A percentile compares a stretch with the other conserved stretches of the same genome.
Evolutionary conservation across 1,284 basidiomycete species (phyloP).

Genomic region (Apiotrichum porosum): DNA sequence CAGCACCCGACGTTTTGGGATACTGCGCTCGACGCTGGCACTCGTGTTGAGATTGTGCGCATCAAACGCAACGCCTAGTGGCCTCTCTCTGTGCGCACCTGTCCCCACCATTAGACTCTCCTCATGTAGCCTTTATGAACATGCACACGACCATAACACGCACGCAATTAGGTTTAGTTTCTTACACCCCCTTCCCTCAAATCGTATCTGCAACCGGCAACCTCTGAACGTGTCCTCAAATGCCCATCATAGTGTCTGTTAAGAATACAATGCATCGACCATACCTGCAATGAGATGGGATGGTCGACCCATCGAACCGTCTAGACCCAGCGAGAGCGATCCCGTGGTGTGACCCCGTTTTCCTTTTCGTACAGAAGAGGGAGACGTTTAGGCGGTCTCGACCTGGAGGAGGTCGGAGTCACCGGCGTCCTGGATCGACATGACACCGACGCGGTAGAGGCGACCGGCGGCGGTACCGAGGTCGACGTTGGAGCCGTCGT

Average conservation of each 20-base stretch:
- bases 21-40: slow-evolving; percentile 36
- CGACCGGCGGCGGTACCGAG: slow-evolving; percentile 98
- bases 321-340: background rate
- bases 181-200: too few relatives aligned
- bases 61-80: slow-evolving; percentile 5
- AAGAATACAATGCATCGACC: slow-evolving; percentile 36
- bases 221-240: too few relatives aligned
- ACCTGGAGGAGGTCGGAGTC: slow-evolving; percentile 76
- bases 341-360: background rate
- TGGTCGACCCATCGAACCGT: slow-evolving; percentile 10
- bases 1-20: slow-evolving; percentile 40
- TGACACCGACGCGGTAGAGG: slow-evolving; percentile 98
- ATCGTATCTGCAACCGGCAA: too few relatives aligned
- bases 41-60: slow-evolving; percentile 33
- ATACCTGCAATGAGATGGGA: background rate
- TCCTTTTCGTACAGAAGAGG: background rate
- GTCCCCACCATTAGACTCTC: too few relatives aligned
- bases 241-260: slow-evolving; percentile 7
- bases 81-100: too few relatives aligned
- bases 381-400: slow-evolving; percentile 33
- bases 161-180: too few relatives aligned
- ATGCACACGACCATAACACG: too few relatives aligned
- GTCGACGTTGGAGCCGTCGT: slow-evolving; percentile 92
- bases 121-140: too few relatives aligned
- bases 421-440: slow-evolving; percentile 94